These are phyloP conservation scores for Fomitiporia mediterranea DNA, from an alignment of 1,284 basidiomycete species.

Conservation along the genomic window DNA sequence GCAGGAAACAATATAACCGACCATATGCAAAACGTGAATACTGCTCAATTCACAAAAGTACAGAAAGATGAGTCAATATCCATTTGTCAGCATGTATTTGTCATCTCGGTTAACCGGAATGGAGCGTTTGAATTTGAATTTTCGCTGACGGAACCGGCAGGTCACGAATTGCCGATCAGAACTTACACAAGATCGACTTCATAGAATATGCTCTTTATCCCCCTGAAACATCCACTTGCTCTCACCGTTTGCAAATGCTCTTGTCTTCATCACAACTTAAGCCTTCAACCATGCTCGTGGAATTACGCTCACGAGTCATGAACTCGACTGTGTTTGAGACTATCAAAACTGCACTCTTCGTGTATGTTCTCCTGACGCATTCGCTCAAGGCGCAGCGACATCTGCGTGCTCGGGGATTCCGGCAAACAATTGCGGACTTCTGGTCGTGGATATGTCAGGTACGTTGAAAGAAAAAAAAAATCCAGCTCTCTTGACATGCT, in stretches of 20 bases:
- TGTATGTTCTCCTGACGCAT: slow-evolving; percentile 56
- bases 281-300: not conserved
- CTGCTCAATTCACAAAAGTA: too few species aligned
- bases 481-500: not conserved
- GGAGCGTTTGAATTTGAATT: too few species aligned
- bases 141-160: too few species aligned
- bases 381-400: slow-evolving; percentile 57
- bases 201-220: not conserved
- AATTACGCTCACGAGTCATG: not conserved
- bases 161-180: not conserved
- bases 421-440: slow-evolving; percentile 46
- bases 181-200: not conserved
- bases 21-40: too few species aligned
- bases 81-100: too few species aligned
- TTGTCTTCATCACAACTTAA: not conserved
- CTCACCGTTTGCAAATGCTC: slow-evolving; percentile 1
- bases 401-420: slow-evolving; percentile 68
- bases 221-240: not conserved
- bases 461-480: slow-evolving; percentile 4
- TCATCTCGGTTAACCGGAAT: too few species aligned
- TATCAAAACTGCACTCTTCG: slow-evolving; percentile 56
- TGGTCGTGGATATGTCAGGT: slow-evolving; percentile 58
- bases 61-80: too few species aligned
- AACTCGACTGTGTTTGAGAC: slow-evolving; percentile 34
- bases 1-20: too few species aligned